These are phyloP conservation scores for Pseudogymnoascus sp. DNA, from an alignment of 2,329 filamentous ascomycete genomes.

Conservation along the genomic window DNA sequence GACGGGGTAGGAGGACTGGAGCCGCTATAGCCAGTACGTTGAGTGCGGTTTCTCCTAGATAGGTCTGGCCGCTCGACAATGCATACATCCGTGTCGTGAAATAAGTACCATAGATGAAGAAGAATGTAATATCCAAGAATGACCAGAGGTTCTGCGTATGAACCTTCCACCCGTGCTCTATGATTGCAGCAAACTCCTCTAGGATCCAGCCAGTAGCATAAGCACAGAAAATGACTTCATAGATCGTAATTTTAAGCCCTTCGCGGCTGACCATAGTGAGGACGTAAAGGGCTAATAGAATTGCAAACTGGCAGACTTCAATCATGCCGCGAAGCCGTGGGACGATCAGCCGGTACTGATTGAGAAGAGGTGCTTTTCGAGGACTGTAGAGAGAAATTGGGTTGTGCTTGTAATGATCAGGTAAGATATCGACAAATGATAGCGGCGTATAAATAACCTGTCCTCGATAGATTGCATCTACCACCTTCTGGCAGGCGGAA, in stretches of 20 bases:
- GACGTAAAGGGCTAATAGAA: conserved; percentile 61
- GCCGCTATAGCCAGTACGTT: conserved; percentile 74
- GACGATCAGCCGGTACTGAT: conserved; percentile 79
- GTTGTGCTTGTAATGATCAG: conserved; percentile 77
- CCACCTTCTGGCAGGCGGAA: conserved; percentile 71
- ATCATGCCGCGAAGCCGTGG: conserved; percentile 68
- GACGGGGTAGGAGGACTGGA: conserved; percentile 65
- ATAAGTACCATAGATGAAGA: conserved; percentile 62
- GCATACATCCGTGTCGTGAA: conserved; percentile 59
- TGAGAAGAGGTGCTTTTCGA: conserved; percentile 62
- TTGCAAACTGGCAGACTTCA: conserved; percentile 64
- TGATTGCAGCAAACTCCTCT: conserved; percentile 67
- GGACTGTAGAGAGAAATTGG: conserved; percentile 77
- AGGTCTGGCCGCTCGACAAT: conserved; percentile 40
- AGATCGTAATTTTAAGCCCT: conserved; percentile 42
- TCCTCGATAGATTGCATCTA: conserved; percentile 74
- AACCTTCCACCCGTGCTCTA: conserved; percentile 70
- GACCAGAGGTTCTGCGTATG: conserved; percentile 87
- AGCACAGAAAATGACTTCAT: conserved; percentile 60
- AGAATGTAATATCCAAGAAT: conserved; percentile 73
- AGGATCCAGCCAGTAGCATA: conserved; percentile 73
- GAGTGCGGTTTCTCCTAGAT: conserved; percentile 55
- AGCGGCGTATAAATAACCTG: conserved; percentile 75
- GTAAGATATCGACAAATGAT: conserved; percentile 73
- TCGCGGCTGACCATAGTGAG: conserved; percentile 62